A percentile compares a stretch with the other conserved stretches of the same genome.
Evolutionary conservation across 495 filamentous ascomycete genomes (phyloP).

Genomic region (Aspergillus panamensis): DNA sequence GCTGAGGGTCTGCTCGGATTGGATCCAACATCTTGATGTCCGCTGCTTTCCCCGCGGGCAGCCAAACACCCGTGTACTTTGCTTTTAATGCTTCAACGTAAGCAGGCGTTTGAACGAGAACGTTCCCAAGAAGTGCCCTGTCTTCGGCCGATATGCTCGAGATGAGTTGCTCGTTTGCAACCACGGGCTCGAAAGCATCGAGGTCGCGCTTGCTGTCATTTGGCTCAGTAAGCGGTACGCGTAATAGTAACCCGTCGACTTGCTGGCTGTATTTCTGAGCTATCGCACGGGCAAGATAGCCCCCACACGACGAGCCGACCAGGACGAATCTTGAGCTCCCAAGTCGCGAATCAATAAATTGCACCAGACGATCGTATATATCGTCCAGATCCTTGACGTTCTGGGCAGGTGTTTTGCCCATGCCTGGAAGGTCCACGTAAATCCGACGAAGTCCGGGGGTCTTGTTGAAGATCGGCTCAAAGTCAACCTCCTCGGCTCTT

Average conservation of each 20-base stretch:
- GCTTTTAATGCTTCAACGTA: constrained; percentile 28
- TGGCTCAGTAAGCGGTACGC: constrained; percentile 33
- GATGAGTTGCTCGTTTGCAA: constrained; percentile 26
- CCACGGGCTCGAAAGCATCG: constrained; percentile 27
- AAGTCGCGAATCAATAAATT: constrained; percentile 32
- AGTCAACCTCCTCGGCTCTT: constrained; percentile 28
- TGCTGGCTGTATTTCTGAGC: constrained; percentile 28
- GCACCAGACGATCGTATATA: constrained; percentile 26
- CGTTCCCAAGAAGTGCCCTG: constrained; percentile 25
- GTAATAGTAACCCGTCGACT: constrained; percentile 30
- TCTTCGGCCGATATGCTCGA: constrained; percentile 25
- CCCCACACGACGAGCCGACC: constrained; percentile 30
- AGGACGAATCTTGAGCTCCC: constrained; percentile 26
- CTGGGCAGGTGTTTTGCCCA: constrained; percentile 30
- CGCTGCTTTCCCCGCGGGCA: constrained; percentile 24
- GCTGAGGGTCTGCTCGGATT: constrained; percentile 27
- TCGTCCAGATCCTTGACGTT: constrained; percentile 29
- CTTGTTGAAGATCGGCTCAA: constrained; percentile 33
- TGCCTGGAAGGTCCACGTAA: constrained; percentile 34
- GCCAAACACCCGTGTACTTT: constrained; percentile 21
- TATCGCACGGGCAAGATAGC: constrained; percentile 30
- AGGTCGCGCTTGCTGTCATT: constrained; percentile 26
- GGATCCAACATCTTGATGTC: constrained; percentile 28
- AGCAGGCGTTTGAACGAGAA: constrained; percentile 29
- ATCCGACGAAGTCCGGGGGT: constrained; percentile 26